phyloP scores from a whole-genome alignment of 306 rosid genomes.

The Rubus parviflorus region DNA sequence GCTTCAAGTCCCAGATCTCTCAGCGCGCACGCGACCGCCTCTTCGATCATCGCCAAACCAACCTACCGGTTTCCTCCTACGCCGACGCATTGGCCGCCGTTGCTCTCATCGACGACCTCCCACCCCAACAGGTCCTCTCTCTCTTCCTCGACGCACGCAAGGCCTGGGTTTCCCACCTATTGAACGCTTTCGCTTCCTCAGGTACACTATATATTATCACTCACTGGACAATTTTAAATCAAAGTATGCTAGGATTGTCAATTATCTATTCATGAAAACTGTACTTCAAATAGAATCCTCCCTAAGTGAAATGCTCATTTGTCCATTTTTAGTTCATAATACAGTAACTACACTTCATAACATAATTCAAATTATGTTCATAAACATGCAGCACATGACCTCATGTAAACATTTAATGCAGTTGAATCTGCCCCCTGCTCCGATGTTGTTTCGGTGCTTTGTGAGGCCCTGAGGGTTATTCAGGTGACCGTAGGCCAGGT shows the following conservation, averaged over 20 bases:
- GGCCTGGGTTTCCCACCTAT: slow-evolving; percentile 65
- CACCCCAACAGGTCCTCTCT: slow-evolving; percentile 58
- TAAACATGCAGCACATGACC: too few relatives aligned
- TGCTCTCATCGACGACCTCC: slow-evolving; percentile 72
- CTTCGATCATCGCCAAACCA: slow-evolving; percentile 38
- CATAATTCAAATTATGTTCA: too few relatives aligned
- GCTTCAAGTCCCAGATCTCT: slow-evolving; percentile 88
- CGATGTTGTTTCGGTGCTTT: slow-evolving; percentile 64
- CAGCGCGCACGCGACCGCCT: slow-evolving; percentile 87
- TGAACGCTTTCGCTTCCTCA: slow-evolving; percentile 27
- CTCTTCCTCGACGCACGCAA: slow-evolving; percentile 82
- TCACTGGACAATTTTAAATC: too few relatives aligned
- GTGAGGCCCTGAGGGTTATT: slow-evolving; percentile 79
- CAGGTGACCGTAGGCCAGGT: slow-evolving; percentile 93
- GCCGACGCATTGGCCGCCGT: slow-evolving; percentile 91
- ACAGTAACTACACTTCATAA: too few relatives aligned
- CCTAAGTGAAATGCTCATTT: too few relatives aligned
- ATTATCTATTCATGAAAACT: too few relatives aligned
- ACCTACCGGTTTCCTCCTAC: slow-evolving; percentile 45
- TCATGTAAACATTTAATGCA: too few relatives aligned
- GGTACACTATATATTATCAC: too few relatives aligned
- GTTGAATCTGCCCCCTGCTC: neutral
- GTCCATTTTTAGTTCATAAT: too few relatives aligned
- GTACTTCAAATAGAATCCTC: too few relatives aligned
- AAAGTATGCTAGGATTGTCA: too few relatives aligned